These are phyloP conservation scores for Elaeagnus macrophylla DNA, from an alignment of 306 rosid genomes.

Conservation along the genomic window DNA sequence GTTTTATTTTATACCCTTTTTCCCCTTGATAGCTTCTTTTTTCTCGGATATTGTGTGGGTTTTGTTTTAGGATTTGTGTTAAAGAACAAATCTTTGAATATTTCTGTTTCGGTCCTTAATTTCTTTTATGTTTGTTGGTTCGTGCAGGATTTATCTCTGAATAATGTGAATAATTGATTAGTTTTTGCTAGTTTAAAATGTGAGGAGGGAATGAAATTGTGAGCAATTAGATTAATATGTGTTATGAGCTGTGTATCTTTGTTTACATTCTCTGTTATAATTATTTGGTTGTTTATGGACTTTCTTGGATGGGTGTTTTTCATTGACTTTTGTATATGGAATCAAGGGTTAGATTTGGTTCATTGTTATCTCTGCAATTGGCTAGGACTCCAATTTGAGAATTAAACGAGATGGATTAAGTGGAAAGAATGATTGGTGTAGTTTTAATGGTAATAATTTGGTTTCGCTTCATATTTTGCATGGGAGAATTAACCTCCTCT, in stretches of 20 bases:
- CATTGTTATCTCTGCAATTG: background rate
- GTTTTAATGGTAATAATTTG: too few relatives aligned
- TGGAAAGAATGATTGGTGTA: too few relatives aligned
- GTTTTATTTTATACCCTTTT: background rate
- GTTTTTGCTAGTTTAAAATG: too few relatives aligned
- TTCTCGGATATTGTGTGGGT: background rate
- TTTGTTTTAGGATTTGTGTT: background rate
- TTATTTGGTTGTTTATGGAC: conserved; percentile 5
- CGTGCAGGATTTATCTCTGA: too few relatives aligned
- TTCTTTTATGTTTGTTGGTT: background rate
- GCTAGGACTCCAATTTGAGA: background rate
- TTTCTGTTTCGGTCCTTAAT: background rate
- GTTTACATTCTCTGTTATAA: background rate
- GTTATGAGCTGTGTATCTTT: too few relatives aligned
- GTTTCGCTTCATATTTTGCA: too few relatives aligned
- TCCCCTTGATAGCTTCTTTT: background rate
- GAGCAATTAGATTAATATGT: background rate
- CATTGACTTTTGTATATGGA: background rate
- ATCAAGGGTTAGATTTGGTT: background rate
- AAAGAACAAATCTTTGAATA: background rate
- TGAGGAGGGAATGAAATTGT: too few relatives aligned
- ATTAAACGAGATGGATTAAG: too few relatives aligned
- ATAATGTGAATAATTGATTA: too few relatives aligned
- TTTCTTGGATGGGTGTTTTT: background rate
- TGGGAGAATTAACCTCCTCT: too few relatives aligned